Base-by-base conservation (phyloP, 352 stramenopile genomes). In the Pythium apleroticum region DNA sequence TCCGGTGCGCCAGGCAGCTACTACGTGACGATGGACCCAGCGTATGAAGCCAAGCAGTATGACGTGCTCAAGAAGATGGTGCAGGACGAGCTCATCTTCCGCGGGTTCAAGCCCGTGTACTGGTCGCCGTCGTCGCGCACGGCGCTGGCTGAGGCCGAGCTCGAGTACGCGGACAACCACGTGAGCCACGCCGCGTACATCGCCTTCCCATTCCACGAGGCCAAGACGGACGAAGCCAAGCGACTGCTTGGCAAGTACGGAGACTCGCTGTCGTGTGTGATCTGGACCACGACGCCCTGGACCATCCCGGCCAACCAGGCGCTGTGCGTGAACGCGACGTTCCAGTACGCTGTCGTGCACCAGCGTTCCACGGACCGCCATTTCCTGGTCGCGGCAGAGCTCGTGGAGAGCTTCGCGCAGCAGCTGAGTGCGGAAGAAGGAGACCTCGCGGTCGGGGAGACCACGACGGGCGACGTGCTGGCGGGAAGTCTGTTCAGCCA, bases 201-300 rank as follows among this genome's bases (percentile, higher is more conserved):
- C 33, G 80, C 76, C 35, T 98, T 99, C 72, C 76, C 84, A 52
- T 67, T 82, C 45, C 78, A 81, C 0, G 33, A 48, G 3, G 73
- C 74, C 22, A 39, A 22, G 1, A 57, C 46, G 4, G 20, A 57
- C 0, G 43, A 75, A 2, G 59, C 67, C 39, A 59, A 75, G 28
- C 27, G 11, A 10, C 25, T 81, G 30, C 46, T 88, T 15, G 41
- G 60, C 4, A 75, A 86, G 52, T 86, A 80, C 52, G 68, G 31
- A 25, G 61, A 80, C 24, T 71, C 79, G 19, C 61, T 95, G n/a
- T 69, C 72, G 14, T 81, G 80, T 6, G 84, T 93, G 33, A 92
- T 99, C 58, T 99, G 97, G 97, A 99, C 97, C 7, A 99, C 97
- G 7, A 99, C 97, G 58, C 97, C 97, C 7, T 99, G 97, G 97